A percentile compares a stretch with the other conserved stretches of the same genome.
Evolutionary conservation across 2,329 filamentous ascomycete species (phyloP).

Genomic region (Onygena corvina): DNA sequence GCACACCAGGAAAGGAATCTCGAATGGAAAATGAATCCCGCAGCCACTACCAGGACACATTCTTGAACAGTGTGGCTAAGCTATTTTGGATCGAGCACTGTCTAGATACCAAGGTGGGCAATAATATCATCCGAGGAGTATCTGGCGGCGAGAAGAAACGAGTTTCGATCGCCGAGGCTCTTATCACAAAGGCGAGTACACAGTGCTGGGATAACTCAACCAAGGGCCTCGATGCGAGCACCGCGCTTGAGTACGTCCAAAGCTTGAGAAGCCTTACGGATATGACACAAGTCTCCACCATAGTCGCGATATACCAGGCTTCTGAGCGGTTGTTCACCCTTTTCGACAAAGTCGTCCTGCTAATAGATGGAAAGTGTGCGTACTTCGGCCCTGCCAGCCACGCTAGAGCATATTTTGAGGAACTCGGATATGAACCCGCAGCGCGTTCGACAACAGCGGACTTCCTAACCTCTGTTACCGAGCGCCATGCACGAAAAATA

Average conservation of each 20-base stretch:
- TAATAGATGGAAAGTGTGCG: constrained; percentile 57
- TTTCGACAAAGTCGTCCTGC: constrained; percentile 57
- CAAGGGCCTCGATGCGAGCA: constrained; percentile 59
- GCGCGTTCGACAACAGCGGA: constrained; percentile 61
- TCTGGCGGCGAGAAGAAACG: constrained; percentile 64
- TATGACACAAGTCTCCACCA: constrained; percentile 48
- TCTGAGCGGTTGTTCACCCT: constrained; percentile 40
- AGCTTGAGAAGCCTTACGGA: constrained; percentile 54
- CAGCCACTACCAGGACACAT: constrained; percentile 48
- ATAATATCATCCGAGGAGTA: constrained; percentile 60
- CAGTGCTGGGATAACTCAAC: constrained; percentile 72
- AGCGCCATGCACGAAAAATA: constrained; percentile 22
- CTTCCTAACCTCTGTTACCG: constrained; percentile 61
- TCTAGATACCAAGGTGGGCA: constrained; percentile 60
- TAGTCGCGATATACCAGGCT: constrained; percentile 62
- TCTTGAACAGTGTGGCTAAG: constrained; percentile 56
- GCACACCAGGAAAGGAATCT: constrained; percentile 52
- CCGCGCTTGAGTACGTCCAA: constrained; percentile 60
- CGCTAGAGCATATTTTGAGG: constrained; percentile 61
- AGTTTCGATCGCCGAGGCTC: constrained; percentile 69
- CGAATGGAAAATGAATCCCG: constrained; percentile 52
- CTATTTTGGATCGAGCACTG: constrained; percentile 62
- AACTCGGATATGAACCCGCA: constrained; percentile 60
- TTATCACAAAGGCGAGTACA: constrained; percentile 51
- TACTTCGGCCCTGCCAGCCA: constrained; percentile 56